Evolutionary conservation across 352 stramenopile genomes (phyloP), one percentile per base, ranked within the genome.

Genomic region (Phytophthora idaei): DNA sequence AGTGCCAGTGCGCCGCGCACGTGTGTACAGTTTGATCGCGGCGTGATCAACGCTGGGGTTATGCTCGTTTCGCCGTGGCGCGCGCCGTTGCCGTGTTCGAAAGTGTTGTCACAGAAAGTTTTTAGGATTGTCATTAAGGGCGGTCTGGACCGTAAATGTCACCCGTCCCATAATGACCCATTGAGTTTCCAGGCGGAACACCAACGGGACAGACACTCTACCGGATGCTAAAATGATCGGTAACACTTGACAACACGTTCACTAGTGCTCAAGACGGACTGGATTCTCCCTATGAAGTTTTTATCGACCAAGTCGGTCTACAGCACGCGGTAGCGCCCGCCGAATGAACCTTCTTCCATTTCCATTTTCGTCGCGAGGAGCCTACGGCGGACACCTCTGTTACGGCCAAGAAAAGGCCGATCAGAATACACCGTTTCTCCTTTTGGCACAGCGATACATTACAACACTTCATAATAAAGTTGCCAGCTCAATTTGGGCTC

Each of bases 151-250:
- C 37, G 31, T 49, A 58, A 61, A 73, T 77, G 64, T 54, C 64
- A 67, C 32, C 64, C 21, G 27, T 64, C 59, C 59, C 57, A 57
- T 73, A 63, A 45, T 61, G 36, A 14, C 57, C 57, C 67, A 71
- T 75, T 72, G 21, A 63, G 61, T 54, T 71, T 68, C 53, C 57
- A 61, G 63, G 57, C 17, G 51, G 32, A 64, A 56, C 27, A 14
- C 47, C 42, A 54, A 50, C 21, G 42, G 39, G 29, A 37, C 55
- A 17, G 32, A 3, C 11, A 1, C 17, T 6, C 34, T 69, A 58
- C n/a, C 27, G 17, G 14, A 2, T 21, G 32, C 41, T 14, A 52
- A 2, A 69, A 46, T 42, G 17, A 17, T 3, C 6, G 9, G 42
- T 27, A 29, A 5, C 5, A 2, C 9, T 21, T 55, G 4, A 61